Percentiles rank a stretch among this genome's conserved stretches.
Conservation (phyloP, 179 eudicot species). For the Patellifolia procumbens region DNA sequence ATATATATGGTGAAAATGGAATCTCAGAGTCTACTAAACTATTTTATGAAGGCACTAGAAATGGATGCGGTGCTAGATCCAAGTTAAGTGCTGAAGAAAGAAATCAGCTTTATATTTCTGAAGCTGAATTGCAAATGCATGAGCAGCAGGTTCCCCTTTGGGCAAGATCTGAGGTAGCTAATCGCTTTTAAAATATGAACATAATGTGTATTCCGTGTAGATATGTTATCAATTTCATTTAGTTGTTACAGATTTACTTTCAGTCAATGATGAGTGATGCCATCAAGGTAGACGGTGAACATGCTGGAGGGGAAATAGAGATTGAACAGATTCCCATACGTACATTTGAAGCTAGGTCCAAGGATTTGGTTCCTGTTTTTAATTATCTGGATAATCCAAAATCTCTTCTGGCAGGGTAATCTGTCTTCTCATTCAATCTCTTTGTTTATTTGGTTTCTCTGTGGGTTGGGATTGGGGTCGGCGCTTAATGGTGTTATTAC, state of each 20-base stretch:
- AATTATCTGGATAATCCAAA: conserved; percentile 55
- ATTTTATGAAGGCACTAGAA: conserved; percentile 42
- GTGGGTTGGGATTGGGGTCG: not conserved
- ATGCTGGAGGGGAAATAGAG: conserved; percentile 58
- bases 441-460: not conserved
- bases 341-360: conserved; percentile 62
- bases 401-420: conserved; percentile 51
- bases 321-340: conserved; percentile 60
- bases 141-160: conserved; percentile 53
- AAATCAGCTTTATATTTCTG: conserved; percentile 61
- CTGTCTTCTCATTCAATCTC: not conserved
- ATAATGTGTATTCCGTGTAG: not conserved
- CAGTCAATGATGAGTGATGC: conserved; percentile 50
- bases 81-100: conserved; percentile 53
- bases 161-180: conserved; percentile 67
- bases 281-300: conserved; percentile 33
- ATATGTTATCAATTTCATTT: conserved; percentile 14
- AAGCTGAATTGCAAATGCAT: conserved; percentile 85
- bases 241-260: conserved; percentile 58
- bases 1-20: conserved; percentile 76
- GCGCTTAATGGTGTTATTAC: not conserved
- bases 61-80: conserved; percentile 29
- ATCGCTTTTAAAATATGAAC: not conserved
- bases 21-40: conserved; percentile 46
- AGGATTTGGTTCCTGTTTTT: conserved; percentile 63